These are phyloP conservation scores for Lentinula guzmanii DNA, from an alignment of 768 basidiomycete species.

Conservation along the genomic window DNA sequence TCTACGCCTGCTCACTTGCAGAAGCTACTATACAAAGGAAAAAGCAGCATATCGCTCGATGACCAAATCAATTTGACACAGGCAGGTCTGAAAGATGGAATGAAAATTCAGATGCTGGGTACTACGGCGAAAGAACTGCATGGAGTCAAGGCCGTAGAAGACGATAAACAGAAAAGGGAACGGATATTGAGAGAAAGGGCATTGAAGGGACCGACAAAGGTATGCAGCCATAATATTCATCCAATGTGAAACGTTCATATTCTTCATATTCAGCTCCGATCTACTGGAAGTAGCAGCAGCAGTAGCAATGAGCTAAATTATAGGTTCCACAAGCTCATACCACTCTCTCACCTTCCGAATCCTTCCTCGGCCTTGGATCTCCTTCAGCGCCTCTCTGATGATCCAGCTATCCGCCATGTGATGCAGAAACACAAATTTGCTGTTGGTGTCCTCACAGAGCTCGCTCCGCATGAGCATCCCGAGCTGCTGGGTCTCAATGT, in stretches of 20 bases:
- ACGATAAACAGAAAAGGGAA: conserved; percentile 50
- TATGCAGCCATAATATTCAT: conserved; percentile 16
- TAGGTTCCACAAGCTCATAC: conserved; percentile 59
- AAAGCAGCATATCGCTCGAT: conserved; percentile 32
- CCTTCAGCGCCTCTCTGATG: conserved; percentile 55
- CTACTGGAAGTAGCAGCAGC: conserved; percentile 34
- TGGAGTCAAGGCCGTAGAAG: conserved; percentile 48
- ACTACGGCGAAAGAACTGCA: conserved; percentile 54
- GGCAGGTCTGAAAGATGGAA: conserved; percentile 58
- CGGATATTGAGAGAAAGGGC: conserved; percentile 55
- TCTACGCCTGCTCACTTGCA: conserved; percentile 59
- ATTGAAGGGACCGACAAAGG: conserved; percentile 53
- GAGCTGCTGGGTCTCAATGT: conserved; percentile 64
- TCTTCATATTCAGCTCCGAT: conserved; percentile 39
- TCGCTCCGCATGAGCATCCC: conserved; percentile 74
- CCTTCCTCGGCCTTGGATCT: conserved; percentile 50
- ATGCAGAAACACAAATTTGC: conserved; percentile 68
- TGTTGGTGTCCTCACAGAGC: conserved; percentile 67
- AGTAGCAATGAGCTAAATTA: conserved; percentile 35
- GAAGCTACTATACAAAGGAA: conserved; percentile 72
- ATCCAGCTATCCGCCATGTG: conserved; percentile 63
- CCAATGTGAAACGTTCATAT: background rate
- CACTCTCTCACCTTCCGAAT: conserved; percentile 59
- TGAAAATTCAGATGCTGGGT: conserved; percentile 68
- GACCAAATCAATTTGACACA: conserved; percentile 23